Conservation (phyloP, 352 stramenopile genomes). For the Pythium rishiriense region DNA sequence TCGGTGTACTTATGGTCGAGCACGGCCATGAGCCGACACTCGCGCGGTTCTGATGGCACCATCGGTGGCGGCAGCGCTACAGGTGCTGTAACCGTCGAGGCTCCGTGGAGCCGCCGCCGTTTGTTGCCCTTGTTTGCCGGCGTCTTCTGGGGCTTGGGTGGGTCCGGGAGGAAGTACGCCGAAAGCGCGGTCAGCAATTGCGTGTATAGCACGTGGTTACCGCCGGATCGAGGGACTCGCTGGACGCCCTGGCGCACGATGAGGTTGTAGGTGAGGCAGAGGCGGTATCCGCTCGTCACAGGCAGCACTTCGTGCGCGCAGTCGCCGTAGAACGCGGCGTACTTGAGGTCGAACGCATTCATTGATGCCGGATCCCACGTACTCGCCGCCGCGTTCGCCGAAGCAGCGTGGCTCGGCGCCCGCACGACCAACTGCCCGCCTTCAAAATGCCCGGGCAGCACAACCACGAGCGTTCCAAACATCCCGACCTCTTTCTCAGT, state of each 20-base stretch:
- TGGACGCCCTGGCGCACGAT: background rate
- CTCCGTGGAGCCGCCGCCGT: background rate
- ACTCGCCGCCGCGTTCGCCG: background rate
- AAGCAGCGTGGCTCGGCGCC: slow-evolving; percentile 3
- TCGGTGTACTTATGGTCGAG: slow-evolving; percentile 24
- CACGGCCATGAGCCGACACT: slow-evolving; percentile 16
- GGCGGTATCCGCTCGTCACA: slow-evolving; percentile 6
- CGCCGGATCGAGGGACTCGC: background rate
- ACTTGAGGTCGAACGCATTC: slow-evolving; percentile 17
- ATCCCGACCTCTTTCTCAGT: slow-evolving; percentile 51
- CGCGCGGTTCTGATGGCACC: background rate
- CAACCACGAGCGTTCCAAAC: slow-evolving; percentile 53
- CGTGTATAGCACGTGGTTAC: slow-evolving; percentile 8
- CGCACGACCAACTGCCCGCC: slow-evolving; percentile 20
- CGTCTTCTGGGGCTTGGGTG: background rate
- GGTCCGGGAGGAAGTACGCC: slow-evolving; percentile 4
- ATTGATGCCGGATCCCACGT: slow-evolving; percentile 8
- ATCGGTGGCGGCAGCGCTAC: background rate
- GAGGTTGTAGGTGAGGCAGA: slow-evolving; percentile 23
- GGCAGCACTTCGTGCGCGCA: slow-evolving; percentile 10
- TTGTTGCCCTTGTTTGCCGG: background rate
- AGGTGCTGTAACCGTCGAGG: background rate
- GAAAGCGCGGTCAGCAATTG: background rate
- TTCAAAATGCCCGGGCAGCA: slow-evolving; percentile 31
- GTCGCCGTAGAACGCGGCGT: slow-evolving; percentile 20